Percentiles rank a stretch among this genome's conserved stretches.
These are phyloP conservation scores for Clarireedia paspali DNA, from an alignment of 2,329 filamentous ascomycete species.

Conservation along the genomic window DNA sequence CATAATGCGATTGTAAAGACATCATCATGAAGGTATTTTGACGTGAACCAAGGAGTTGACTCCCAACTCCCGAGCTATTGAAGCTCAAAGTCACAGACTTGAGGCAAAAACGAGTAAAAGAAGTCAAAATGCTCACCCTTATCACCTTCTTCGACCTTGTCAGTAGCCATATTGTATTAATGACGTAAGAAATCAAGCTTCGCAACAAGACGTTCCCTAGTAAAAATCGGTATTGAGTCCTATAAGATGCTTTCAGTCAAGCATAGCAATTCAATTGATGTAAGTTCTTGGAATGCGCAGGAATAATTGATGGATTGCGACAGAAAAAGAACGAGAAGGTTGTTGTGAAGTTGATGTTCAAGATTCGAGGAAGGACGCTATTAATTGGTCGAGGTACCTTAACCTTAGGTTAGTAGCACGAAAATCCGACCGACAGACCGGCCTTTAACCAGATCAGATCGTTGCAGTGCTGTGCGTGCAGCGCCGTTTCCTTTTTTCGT, in stretches of 20 bases:
- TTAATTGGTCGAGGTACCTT: background rate
- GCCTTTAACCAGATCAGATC: too few species aligned
- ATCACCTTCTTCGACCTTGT: constrained; percentile 42
- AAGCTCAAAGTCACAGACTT: background rate
- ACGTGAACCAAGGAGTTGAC: background rate
- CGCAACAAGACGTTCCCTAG: background rate
- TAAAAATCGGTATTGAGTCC: background rate
- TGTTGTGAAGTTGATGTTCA: constrained; percentile 14
- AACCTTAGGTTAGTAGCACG: too few species aligned
- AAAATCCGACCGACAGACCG: background rate
- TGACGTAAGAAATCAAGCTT: background rate
- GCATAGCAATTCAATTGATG: constrained; percentile 12
- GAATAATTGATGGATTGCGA: constrained; percentile 22
- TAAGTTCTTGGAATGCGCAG: constrained; percentile 12
- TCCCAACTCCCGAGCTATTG: background rate
- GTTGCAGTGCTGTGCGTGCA: too few species aligned
- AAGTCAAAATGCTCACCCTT: constrained; percentile 33
- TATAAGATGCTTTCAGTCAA: background rate
- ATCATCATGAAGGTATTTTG: too few species aligned
- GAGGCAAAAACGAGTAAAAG: background rate
- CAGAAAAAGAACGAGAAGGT: constrained; percentile 5
- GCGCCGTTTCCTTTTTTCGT: too few species aligned
- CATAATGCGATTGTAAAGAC: background rate
- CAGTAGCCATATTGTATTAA: constrained; percentile 34
- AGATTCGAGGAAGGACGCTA: constrained; percentile 12